Evolutionary conservation across 148 eudicot genomes (phyloP).

Genomic region (Rhododendron williamsianum): DNA sequence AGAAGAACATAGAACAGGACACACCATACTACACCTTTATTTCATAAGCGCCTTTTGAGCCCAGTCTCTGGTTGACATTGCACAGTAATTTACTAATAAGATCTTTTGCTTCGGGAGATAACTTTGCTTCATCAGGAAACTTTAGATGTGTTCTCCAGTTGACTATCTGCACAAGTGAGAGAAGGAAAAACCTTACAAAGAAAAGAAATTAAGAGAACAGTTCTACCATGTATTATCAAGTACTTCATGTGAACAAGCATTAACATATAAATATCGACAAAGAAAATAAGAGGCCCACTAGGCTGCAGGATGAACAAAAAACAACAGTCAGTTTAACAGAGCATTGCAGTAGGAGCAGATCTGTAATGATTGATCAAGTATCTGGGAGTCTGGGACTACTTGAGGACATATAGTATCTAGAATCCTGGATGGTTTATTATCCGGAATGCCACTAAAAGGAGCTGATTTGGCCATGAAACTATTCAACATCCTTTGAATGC

Average conservation of each 20-base stretch:
- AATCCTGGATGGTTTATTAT: background rate
- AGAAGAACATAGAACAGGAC: conserved; percentile 11
- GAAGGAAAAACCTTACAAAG: background rate
- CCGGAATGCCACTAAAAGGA: background rate
- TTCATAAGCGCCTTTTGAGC: conserved; percentile 90
- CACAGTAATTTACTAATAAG: conserved; percentile 87
- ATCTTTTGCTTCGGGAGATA: conserved; percentile 93
- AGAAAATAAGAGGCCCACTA: background rate
- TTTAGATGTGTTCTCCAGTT: conserved; percentile 96
- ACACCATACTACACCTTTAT: conserved; percentile 63
- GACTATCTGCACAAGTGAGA: conserved; percentile 59
- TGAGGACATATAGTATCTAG: background rate
- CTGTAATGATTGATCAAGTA: background rate
- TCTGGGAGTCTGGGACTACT: background rate
- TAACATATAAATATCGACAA: background rate
- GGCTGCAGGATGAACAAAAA: background rate
- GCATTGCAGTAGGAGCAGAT: background rate
- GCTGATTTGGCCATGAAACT: background rate
- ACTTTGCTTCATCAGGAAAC: conserved; percentile 95
- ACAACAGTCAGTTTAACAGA: background rate
- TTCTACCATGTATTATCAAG: background rate
- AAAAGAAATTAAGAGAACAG: background rate
- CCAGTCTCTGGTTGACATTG: conserved; percentile 86
- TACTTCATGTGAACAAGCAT: background rate
- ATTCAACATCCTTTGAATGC: background rate